A percentile compares a stretch with the other conserved stretches of the same genome.
These are phyloP conservation scores for Nelumbo lutea DNA, from an alignment of 164 flowering plant species.

Conservation along the genomic window DNA sequence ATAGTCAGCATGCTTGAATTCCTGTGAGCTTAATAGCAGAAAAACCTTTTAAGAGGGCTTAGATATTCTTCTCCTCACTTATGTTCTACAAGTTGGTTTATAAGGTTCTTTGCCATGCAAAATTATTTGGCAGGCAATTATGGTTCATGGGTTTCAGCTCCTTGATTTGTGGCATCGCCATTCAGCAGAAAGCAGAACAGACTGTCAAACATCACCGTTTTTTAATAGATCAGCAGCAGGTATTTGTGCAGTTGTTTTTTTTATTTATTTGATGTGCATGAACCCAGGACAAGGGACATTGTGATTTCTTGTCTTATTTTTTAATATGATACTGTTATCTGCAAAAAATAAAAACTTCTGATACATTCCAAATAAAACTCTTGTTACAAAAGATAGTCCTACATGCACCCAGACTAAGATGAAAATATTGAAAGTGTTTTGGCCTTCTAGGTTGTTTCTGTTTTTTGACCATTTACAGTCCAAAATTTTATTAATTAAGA, in stretches of 20 bases:
- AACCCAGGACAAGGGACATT: background rate
- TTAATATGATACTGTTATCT: no score
- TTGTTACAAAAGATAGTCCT: no score
- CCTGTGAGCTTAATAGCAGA: background rate
- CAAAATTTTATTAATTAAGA: no score
- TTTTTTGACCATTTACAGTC: no score
- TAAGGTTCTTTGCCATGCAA: slow-evolving; percentile 4
- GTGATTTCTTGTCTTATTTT: no score
- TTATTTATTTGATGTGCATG: background rate
- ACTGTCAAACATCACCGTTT: slow-evolving; percentile 43
- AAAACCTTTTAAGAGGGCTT: background rate
- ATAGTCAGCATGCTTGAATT: background rate
- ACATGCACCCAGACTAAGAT: no score
- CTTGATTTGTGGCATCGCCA: slow-evolving; percentile 87
- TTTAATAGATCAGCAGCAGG: slow-evolving; percentile 69
- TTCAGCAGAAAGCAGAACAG: slow-evolving; percentile 43
- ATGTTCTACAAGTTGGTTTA: slow-evolving; percentile 1
- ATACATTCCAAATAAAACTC: no score
- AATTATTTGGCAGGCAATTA: slow-evolving; percentile 58
- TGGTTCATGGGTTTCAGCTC: slow-evolving; percentile 96
- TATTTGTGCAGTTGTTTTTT: slow-evolving; percentile 14
- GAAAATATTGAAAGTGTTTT: no score
- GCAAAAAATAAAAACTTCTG: no score
- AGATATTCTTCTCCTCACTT: background rate
- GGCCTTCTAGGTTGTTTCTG: no score